Percentiles rank a stretch among this genome's conserved stretches.
These are phyloP conservation scores for Hygrophorus pudorinus DNA, from an alignment of 768 basidiomycete species.

Conservation along the genomic window DNA sequence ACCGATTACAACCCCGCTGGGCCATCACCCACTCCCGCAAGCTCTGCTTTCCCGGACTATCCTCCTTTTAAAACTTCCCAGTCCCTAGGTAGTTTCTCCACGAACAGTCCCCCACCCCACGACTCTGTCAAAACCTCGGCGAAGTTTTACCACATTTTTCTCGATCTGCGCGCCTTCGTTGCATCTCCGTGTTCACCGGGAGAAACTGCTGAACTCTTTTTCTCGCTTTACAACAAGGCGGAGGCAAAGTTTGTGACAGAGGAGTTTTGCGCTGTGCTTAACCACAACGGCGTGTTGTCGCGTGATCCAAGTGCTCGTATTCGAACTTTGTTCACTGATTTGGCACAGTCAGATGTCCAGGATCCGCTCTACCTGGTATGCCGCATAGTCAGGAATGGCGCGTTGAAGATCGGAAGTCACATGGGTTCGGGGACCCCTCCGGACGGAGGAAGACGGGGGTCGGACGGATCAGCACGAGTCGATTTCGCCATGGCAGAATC, in stretches of 20 bases:
- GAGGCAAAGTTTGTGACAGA: constrained; percentile 86
- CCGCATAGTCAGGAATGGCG: constrained; percentile 80
- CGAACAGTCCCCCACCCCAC: constrained; percentile 13
- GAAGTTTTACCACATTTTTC: constrained; percentile 82
- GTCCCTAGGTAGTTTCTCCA: constrained; percentile 23
- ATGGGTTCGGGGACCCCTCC: constrained; percentile 36
- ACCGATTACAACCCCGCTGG: constrained; percentile 45
- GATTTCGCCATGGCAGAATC: constrained; percentile 18
- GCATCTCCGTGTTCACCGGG: constrained; percentile 85
- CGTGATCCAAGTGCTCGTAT: constrained; percentile 67
- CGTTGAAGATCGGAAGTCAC: constrained; percentile 61
- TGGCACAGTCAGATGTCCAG: constrained; percentile 78
- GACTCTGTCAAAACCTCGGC: constrained; percentile 32
- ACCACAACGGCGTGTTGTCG: constrained; percentile 85
- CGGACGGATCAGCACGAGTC: constrained; percentile 38
- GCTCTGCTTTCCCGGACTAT: constrained; percentile 63
- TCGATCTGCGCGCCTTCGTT: constrained; percentile 88
- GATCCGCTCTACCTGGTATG: constrained; percentile 87
- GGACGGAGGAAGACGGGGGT: constrained; percentile 40
- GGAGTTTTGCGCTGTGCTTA: constrained; percentile 82
- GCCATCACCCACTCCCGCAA: constrained; percentile 41
- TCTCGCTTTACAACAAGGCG: constrained; percentile 83
- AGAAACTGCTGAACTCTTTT: constrained; percentile 88
- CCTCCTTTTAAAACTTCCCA: constrained; percentile 26
- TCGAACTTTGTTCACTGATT: constrained; percentile 82